Percentiles rank a stretch among this genome's conserved stretches.
phyloP scores from a whole-genome alignment of 2,329 filamentous ascomycete species.

The Aspergillaceae sp. region DNA sequence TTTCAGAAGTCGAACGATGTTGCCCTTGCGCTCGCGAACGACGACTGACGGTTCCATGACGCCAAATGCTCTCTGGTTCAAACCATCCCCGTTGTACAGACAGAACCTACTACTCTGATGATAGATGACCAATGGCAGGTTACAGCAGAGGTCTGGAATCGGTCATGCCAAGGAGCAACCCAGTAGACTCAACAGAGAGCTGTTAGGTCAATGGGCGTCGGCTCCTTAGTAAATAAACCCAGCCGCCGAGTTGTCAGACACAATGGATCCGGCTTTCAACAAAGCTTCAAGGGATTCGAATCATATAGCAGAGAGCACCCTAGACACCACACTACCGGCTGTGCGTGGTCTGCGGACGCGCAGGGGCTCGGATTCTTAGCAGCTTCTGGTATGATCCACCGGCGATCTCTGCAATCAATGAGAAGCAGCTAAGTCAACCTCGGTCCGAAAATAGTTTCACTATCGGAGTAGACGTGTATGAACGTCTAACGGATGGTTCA shows the following conservation, averaged over 20 bases:
- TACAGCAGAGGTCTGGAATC: not conserved
- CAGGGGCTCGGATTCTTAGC: not conserved
- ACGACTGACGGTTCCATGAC: conserved; percentile 20
- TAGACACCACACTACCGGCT: no score
- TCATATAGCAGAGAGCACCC: no score
- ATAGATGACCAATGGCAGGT: not conserved
- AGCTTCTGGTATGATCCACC: not conserved
- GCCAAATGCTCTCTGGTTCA: conserved; percentile 10
- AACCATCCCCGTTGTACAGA: conserved; percentile 17
- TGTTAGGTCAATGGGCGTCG: no score
- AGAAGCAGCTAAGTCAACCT: not conserved
- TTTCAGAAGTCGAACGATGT: conserved; percentile 18
- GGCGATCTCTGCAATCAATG: not conserved
- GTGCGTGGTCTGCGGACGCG: not conserved
- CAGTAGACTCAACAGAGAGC: not conserved
- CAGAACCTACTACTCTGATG: conserved; percentile 5
- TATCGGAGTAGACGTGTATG: not conserved
- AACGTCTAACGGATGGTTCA: not conserved
- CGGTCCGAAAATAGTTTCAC: not conserved
- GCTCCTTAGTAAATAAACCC: no score
- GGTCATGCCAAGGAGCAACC: not conserved
- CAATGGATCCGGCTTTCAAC: no score
- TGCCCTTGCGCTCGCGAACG: conserved; percentile 14
- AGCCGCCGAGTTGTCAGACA: no score
- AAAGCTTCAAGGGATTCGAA: no score